Evolutionary conservation across 371 early-diverging fungal species (phyloP).

Genomic region (Paraphysoderma sedebokerense): DNA sequence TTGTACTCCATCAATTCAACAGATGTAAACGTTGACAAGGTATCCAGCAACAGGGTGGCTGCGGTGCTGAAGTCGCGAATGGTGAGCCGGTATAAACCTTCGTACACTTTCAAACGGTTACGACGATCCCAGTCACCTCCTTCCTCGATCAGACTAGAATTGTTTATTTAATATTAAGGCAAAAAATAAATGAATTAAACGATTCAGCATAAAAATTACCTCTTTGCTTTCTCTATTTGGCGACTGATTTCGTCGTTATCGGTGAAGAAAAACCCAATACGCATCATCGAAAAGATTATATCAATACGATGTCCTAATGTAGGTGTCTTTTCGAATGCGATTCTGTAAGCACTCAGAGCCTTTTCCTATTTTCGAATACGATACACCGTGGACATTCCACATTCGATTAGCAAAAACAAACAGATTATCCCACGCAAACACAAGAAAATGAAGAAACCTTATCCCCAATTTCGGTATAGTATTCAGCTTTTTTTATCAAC

Average conservation of each 20-base stretch:
- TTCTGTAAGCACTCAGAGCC: constrained; percentile 63
- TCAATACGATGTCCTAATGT: constrained; percentile 86
- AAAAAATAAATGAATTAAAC: background rate
- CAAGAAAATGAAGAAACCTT: constrained; percentile 34
- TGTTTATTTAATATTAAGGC: too few relatives aligned
- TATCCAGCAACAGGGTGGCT: constrained; percentile 74
- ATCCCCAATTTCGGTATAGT: constrained; percentile 82
- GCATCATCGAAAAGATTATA: constrained; percentile 72
- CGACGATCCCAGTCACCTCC: constrained; percentile 99
- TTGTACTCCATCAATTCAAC: constrained; percentile 95
- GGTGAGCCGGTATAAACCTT: constrained; percentile 83
- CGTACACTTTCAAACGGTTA: constrained; percentile 96
- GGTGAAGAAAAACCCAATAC: constrained; percentile 85
- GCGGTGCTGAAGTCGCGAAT: constrained; percentile 92
- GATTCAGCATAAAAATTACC: constrained; percentile 10
- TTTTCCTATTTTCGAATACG: constrained; percentile 36
- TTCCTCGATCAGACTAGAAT: constrained; percentile 67
- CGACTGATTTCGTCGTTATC: constrained; percentile 60
- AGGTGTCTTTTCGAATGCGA: constrained; percentile 65
- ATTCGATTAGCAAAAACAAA: background rate
- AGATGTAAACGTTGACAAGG: constrained; percentile 92
- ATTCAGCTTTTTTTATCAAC: constrained; percentile 78
- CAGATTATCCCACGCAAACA: background rate
- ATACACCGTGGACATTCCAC: background rate
- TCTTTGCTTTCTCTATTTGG: constrained; percentile 62